Evolutionary conservation across 2,329 filamentous ascomycete genomes (phyloP).

Genomic region (Didymella keratinophila): DNA sequence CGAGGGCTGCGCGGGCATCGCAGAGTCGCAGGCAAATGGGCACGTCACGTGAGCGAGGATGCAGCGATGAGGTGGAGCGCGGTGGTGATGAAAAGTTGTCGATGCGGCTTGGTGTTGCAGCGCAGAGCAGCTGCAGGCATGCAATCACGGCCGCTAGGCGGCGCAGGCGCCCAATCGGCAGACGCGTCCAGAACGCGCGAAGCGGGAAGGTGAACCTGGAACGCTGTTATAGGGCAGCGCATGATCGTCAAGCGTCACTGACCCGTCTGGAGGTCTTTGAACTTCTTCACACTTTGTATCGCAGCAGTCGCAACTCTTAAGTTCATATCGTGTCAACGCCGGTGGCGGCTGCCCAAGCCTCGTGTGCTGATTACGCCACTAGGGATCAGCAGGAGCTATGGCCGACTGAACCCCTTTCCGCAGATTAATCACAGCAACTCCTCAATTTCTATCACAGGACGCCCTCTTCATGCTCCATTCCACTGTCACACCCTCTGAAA

Average conservation of each 20-base stretch:
- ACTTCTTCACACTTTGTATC: not conserved
- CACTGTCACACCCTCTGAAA: conserved; percentile 35
- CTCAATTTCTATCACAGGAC: conserved; percentile 26
- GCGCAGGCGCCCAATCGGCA: conserved; percentile 25
- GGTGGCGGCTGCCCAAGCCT: conserved; percentile 12
- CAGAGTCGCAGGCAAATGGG: conserved; percentile 20
- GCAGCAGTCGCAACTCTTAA: conserved; percentile 3
- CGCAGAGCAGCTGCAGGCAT: conserved; percentile 3
- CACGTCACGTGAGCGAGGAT: conserved; percentile 23
- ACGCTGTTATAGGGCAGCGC: conserved; percentile 3
- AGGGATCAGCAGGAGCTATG: conserved; percentile 18
- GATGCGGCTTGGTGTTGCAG: conserved; percentile 25
- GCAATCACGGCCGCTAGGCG: conserved; percentile 8
- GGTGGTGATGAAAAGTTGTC: conserved; percentile 29
- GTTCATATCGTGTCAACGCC: too few species aligned
- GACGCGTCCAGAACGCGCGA: conserved; percentile 14
- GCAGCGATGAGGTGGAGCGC: conserved; percentile 30
- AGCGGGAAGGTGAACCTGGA: conserved; percentile 3
- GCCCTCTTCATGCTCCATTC: conserved; percentile 40
- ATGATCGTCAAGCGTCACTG: not conserved
- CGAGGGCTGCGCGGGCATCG: conserved; percentile 35
- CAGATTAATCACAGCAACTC: conserved; percentile 19
- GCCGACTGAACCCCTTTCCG: conserved; percentile 16
- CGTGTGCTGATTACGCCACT: conserved; percentile 12
- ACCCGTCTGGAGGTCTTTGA: not conserved